Evolutionary conservation across 768 basidiomycete genomes (phyloP), one percentile per base, ranked within the genome.

Genomic region (Lactifluus subvellereus): DNA sequence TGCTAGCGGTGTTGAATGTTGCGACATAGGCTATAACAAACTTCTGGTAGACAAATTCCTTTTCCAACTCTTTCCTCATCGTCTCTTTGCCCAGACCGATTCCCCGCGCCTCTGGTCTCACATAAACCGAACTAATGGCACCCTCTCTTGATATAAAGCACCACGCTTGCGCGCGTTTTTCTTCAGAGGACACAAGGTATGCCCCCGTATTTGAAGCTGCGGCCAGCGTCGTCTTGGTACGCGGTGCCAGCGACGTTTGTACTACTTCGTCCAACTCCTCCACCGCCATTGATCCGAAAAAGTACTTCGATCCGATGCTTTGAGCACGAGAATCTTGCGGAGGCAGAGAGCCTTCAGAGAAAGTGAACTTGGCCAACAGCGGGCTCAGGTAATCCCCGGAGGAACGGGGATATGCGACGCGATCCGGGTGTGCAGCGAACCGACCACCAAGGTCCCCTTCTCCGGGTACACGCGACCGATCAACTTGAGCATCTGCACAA

Each of bases 71-170:
- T 43, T 54, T 48, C 48, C 59, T 53, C 59, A 56, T 43, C 37
- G 50, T 53, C 42, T 53, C 58, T 59, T 60, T 64, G 9, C 58
- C 54, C 30, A 64, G 13, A 38, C 58, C 58, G 1, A 22, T 40
- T n/a, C 59, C 48, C 14, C 48, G 40, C 27, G 14, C 51, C 11
- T 60, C 63, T n/a, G 63, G 63, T 40, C 54, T 53, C 22, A 64
- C 63, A 54, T 50, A 64, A n/a, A 64, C 40, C 20, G 54, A 27
- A 50, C 58, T 60, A 37, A 64, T 33, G 27, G 58, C 37, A 16
- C 62, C 63, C 37, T 56, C 53, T 6, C 47, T 48, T 7, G 63
- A 54, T 22, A 55, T 51, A 50, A 64, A 56, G 48, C 63, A 57
- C 59, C 63, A 64, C 6, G 59, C 63, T 42, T 54, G 56, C 5